These are phyloP conservation scores for Pyrus betulifolia DNA, from an alignment of 306 rosid genomes.

Conservation along the genomic window DNA sequence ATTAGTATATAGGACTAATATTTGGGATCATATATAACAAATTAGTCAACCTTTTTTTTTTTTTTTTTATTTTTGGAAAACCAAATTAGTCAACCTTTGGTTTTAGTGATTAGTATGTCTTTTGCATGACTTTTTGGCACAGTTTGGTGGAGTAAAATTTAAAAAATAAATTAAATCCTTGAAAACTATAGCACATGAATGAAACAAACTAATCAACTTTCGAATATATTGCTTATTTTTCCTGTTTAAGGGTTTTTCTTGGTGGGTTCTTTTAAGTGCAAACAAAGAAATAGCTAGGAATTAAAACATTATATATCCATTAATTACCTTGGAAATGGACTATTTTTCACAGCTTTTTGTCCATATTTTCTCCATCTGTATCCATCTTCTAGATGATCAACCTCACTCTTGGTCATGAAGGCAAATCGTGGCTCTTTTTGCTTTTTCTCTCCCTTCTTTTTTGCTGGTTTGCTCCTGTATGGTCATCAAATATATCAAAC, in stretches of 20 bases:
- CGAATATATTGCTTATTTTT: background rate
- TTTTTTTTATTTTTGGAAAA: too few species aligned
- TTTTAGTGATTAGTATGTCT: background rate
- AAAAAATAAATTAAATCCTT: background rate
- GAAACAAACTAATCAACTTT: background rate
- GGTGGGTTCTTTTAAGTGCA: background rate
- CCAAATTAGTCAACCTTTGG: background rate
- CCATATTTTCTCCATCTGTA: conserved; percentile 92
- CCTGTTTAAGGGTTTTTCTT: background rate
- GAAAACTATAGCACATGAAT: background rate
- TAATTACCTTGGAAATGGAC: conserved; percentile 74
- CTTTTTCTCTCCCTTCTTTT: conserved; percentile 77
- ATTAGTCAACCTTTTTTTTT: background rate
- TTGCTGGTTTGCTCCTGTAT: conserved; percentile 35
- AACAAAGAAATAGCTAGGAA: background rate
- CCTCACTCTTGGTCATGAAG: conserved; percentile 87
- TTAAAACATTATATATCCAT: too few species aligned
- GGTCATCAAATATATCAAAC: background rate
- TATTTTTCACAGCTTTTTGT: conserved; percentile 79
- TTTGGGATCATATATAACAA: background rate
- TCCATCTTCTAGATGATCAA: conserved; percentile 88
- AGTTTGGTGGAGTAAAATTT: background rate
- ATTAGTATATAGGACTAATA: background rate
- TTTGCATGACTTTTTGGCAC: background rate
- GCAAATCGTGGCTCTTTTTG: conserved; percentile 72